phyloP scores from a whole-genome alignment of 2,329 filamentous ascomycete genomes.

The Colletotrichum sp. region DNA sequence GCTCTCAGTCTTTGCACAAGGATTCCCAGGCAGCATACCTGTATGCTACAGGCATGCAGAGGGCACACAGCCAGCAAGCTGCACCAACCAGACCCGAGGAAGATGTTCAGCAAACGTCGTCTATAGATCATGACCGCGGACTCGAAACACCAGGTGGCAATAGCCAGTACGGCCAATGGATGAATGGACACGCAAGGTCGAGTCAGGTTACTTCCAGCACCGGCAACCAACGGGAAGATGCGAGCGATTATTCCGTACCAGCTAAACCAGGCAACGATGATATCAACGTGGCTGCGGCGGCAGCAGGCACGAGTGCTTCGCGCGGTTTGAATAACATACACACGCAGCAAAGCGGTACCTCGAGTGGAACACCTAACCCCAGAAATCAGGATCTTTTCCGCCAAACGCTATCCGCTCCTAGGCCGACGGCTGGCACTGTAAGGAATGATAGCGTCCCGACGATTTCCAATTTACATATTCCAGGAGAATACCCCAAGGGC shows the following conservation, averaged over 20 bases:
- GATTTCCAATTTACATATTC: constrained; percentile 72
- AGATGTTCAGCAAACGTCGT: background rate
- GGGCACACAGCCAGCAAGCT: background rate
- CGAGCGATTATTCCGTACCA: background rate
- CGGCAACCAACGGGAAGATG: background rate
- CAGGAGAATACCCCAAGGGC: constrained; percentile 66
- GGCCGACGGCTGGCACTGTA: constrained; percentile 29
- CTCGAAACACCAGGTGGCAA: constrained; percentile 18
- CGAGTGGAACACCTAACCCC: background rate
- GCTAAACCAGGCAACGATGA: background rate
- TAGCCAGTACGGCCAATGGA: constrained; percentile 17
- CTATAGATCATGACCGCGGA: background rate
- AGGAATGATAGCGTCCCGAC: constrained; percentile 54
- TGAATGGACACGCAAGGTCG: background rate
- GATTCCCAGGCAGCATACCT: background rate
- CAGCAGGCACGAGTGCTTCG: background rate
- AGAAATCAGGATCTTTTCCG: background rate
- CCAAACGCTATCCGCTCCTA: constrained; percentile 12
- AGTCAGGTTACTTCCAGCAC: background rate
- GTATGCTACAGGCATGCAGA: background rate
- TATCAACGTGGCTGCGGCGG: background rate
- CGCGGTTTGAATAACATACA: background rate
- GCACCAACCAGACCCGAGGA: background rate
- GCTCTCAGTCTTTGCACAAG: background rate
- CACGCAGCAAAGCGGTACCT: background rate